Base-by-base conservation (phyloP, 225 moss, liverwort and hornwort genomes). In the Asterella californica region DNA sequence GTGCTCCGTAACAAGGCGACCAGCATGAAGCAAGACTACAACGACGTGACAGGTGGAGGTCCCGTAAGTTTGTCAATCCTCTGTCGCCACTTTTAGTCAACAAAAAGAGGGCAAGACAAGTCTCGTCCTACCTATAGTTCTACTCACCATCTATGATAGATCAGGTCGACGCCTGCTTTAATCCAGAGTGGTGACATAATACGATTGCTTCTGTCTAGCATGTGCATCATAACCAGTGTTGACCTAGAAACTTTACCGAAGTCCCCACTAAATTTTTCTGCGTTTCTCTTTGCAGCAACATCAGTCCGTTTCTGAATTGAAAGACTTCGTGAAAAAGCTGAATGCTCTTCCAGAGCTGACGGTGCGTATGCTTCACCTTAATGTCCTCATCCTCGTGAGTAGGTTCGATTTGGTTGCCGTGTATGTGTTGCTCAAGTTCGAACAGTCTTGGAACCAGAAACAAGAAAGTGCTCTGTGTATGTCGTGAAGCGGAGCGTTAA, bases 271-370 rank as follows among this genome's bases (percentile, higher is more conserved):
- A 52, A 7, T 1, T 36, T 10, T 24, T 1, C 36, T 76, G 10
- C 27, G 74, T 54, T 74, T 29, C 29, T 37, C 4, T 19, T 47
- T 54, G 80, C 90, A 94, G 94, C 89, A 95, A 11, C 89, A 99
- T 83, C 99, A 99, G 79, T 93, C 99, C 46, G 93, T 99, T 52
- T 95, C 99, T 62, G 99, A 99, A 53, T 87, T 99, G 34, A 99
- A 95, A 84, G 99, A 99, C 86, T 99, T 99, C 48, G 99, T 99
- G 81, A 99, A 99, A 79, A 99, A 99, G 86, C 72, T 99, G 88
- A 99, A 95, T 74, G 90, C 90, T 64, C 93, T 99, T 71, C 99
- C 99, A 48, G 99, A 99, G 86, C 88, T 99, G 76, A 95, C 99
- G 79, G 94, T 94, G 82, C 85, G 84, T 54, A 81, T 38, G 2